A percentile compares a stretch with the other conserved stretches of the same genome.
These are phyloP conservation scores for Thyridium curvatum DNA, from an alignment of 2,329 filamentous ascomycete genomes.

Conservation along the genomic window DNA sequence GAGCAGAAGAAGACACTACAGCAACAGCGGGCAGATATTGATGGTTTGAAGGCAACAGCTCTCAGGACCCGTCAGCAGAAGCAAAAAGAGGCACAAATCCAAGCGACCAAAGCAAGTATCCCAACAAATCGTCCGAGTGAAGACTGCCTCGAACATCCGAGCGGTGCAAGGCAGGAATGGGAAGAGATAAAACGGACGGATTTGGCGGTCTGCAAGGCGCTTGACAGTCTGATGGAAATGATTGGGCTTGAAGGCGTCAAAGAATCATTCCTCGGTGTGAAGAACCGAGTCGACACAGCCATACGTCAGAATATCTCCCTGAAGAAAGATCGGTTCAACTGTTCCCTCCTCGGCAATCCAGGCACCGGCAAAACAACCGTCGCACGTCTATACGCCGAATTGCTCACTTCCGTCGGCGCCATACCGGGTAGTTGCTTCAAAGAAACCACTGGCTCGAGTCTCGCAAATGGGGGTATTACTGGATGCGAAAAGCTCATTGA, in stretches of 20 bases:
- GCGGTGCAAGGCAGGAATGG: constrained; percentile 49
- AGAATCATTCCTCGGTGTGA: constrained; percentile 53
- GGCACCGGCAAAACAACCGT: constrained; percentile 76
- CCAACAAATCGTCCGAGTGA: background rate
- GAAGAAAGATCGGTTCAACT: constrained; percentile 53
- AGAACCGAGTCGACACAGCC: constrained; percentile 53
- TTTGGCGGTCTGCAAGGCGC: constrained; percentile 38
- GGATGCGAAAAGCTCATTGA: constrained; percentile 53
- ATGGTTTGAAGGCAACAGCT: constrained; percentile 26
- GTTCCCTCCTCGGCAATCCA: constrained; percentile 63
- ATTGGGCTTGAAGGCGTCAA: constrained; percentile 68
- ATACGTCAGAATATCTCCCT: constrained; percentile 52
- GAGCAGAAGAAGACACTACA: constrained; percentile 34
- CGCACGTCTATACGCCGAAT: constrained; percentile 61
- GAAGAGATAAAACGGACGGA: constrained; percentile 49
- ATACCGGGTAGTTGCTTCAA: constrained; percentile 54
- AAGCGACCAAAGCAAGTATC: too few species aligned
- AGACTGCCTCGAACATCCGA: constrained; percentile 1
- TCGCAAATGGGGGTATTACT: constrained; percentile 56
- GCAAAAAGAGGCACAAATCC: too few species aligned
- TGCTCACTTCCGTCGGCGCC: constrained; percentile 55
- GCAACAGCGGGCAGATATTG: constrained; percentile 40
- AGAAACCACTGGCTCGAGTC: constrained; percentile 61
- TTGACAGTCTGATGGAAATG: constrained; percentile 64
- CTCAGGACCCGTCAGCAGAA: constrained; percentile 11